Evolutionary conservation across 1,139 yeast genomes (phyloP), one percentile per base, ranked within the genome.

Genomic region (Keqinozyma sinolaborantium): DNA sequence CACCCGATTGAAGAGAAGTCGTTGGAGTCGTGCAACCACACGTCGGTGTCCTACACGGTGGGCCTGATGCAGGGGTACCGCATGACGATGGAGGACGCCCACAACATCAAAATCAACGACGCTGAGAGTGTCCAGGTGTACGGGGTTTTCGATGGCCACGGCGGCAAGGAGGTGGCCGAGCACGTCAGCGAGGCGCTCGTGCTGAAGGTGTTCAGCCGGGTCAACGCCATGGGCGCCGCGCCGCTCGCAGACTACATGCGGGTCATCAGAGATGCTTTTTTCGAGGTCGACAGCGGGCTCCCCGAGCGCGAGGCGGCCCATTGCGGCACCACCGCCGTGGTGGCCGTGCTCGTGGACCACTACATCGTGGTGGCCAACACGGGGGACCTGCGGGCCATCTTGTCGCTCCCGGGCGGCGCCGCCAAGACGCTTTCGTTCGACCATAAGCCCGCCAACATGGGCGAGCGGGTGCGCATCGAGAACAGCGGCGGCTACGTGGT

Each of bases 41-140:
- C 60, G 16, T 56, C 65, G 20, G 56, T 79, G 30, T 68, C 79
- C 14, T 81, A 79, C 48, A 71, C 80, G 33, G 64, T 83, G 6
- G 92, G 90, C 2, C 73, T 84, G 23, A 83, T 83, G 86, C 90
- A 83, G 50, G 92, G 94, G 3, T 83, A 82, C 54, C 57, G 94
- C 31, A 62, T 78, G 52, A 69, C 83, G 8, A 85, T 83, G 79
- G 94, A 83, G 48, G 94, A 83, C 55, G 85, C 90, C 4, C 85
- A 79, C 51, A 70, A 71, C 55, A 60, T 71, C 32, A 53, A 51
- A 42, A 50, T 71, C 26, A 61, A 60, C 38, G 70, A 64, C 38
- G 62, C 61, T 43, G 73, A 68, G 41, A 37, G 53, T 26, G 49
- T 82, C 25, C 79, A 81, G 25, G 68, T 83, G 6, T 81, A 79